phyloP scores from a whole-genome alignment of 805 yeast genomes.

The Kazachstania kunashirensis region DNA sequence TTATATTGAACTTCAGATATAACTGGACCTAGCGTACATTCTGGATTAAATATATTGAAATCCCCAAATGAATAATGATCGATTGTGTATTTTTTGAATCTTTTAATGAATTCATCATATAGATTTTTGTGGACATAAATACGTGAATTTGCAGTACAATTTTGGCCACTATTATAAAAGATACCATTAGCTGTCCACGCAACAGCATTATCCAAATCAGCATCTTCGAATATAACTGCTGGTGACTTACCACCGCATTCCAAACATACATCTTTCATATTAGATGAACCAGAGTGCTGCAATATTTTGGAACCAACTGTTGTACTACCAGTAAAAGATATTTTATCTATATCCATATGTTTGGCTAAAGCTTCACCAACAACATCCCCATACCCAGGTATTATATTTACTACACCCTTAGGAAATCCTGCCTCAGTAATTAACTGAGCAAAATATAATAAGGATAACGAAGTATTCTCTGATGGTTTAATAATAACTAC shows the following conservation, averaged over 20 bases:
- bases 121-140: slow-evolving; percentile 42
- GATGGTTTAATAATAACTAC: slow-evolving; percentile 36
- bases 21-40: slow-evolving; percentile 40
- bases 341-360: slow-evolving; percentile 36
- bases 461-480: slow-evolving; percentile 37
- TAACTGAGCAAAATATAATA: slow-evolving; percentile 32
- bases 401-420: slow-evolving; percentile 37
- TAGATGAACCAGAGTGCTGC: slow-evolving; percentile 29
- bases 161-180: slow-evolving; percentile 49
- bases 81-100: slow-evolving; percentile 29
- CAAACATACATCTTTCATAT: slow-evolving; percentile 36
- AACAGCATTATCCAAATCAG: slow-evolving; percentile 34
- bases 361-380: slow-evolving; percentile 34
- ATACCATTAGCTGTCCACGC: slow-evolving; percentile 42
- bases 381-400: slow-evolving; percentile 33
- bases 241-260: slow-evolving; percentile 43
- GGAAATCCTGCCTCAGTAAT: slow-evolving; percentile 36
- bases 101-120: slow-evolving; percentile 38
- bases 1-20: slow-evolving; percentile 40
- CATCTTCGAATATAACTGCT: slow-evolving; percentile 35
- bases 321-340: slow-evolving; percentile 44
- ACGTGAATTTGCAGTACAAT: slow-evolving; percentile 52
- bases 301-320: slow-evolving; percentile 34
- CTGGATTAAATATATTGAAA: slow-evolving; percentile 36
- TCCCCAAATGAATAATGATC: slow-evolving; percentile 50